A percentile compares a stretch with the other conserved stretches of the same genome.
phyloP scores from a whole-genome alignment of 768 basidiomycete species.

The Tricholomella constricta region DNA sequence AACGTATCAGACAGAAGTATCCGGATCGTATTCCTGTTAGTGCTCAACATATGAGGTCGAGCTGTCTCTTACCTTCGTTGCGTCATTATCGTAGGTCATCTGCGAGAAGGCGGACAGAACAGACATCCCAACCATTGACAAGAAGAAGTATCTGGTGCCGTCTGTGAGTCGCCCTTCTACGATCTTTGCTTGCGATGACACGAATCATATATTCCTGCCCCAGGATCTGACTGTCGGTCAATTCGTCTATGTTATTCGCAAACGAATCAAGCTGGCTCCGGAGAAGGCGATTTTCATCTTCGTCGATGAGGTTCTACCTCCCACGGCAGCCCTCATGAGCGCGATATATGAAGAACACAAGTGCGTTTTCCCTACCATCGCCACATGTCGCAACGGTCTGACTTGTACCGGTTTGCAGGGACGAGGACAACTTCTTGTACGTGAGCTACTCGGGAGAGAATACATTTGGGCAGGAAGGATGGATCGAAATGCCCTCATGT shows the following conservation, averaged over 20 bases:
- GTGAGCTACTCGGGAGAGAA: constrained; percentile 99
- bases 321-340: constrained; percentile 97
- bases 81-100: constrained; percentile 71
- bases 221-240: constrained; percentile 97
- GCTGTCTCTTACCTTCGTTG: background rate
- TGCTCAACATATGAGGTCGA: constrained; percentile 20
- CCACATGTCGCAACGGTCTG: constrained; percentile 20
- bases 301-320: constrained; percentile 97
- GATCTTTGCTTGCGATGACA: constrained; percentile 5
- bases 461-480: constrained; percentile 73
- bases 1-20: constrained; percentile 98
- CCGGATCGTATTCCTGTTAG: constrained; percentile 96
- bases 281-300: constrained; percentile 99
- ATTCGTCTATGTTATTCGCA: constrained; percentile 99
- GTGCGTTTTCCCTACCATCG: constrained; percentile 48
- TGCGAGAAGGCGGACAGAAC: constrained; percentile 99
- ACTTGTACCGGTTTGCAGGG: constrained; percentile 54
- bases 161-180: constrained; percentile 60
- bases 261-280: constrained; percentile 99
- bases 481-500: constrained; percentile 48
- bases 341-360: constrained; percentile 99
- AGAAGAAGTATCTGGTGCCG: constrained; percentile 99
- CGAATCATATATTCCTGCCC: background rate
- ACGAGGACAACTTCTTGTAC: constrained; percentile 98
- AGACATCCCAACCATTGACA: constrained; percentile 99